Conservation (phyloP, 139 green algal species). For the Volvox reticuliferus region DNA sequence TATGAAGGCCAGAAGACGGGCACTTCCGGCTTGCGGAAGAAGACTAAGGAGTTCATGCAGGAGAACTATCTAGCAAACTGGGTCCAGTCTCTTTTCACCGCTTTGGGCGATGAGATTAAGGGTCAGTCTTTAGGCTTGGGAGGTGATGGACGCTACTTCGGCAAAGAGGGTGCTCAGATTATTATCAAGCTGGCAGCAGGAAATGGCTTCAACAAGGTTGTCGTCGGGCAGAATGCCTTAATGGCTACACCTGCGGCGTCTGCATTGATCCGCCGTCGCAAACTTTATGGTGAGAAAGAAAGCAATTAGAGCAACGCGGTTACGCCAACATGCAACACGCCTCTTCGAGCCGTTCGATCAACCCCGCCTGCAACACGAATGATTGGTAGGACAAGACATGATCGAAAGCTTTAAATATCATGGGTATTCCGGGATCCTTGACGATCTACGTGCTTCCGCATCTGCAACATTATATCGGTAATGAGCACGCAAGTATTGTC, state of each 20-base stretch:
- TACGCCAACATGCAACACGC: too few species aligned
- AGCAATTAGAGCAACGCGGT: background rate
- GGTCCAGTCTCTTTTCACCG: slow-evolving; percentile 96
- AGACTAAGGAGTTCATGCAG: slow-evolving; percentile 94
- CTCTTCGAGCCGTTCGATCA: too few species aligned
- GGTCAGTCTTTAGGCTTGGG: slow-evolving; percentile 93
- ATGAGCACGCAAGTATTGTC: too few species aligned
- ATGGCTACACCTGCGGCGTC: slow-evolving; percentile 98
- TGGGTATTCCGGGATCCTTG: too few species aligned
- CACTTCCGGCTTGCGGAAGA: slow-evolving; percentile 97
- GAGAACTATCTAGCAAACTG: slow-evolving; percentile 99
- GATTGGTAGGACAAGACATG: too few species aligned
- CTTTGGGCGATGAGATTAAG: slow-evolving; percentile 89
- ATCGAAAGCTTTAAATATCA: too few species aligned
- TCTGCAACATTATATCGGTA: too few species aligned
- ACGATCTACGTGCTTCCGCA: too few species aligned
- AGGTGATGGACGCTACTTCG: slow-evolving; percentile 99
- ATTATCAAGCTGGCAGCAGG: slow-evolving; percentile 97
- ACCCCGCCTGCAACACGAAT: too few species aligned
- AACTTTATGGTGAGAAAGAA: slow-evolving; percentile 78
- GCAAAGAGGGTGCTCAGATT: slow-evolving; percentile 96
- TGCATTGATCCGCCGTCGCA: slow-evolving; percentile 93
- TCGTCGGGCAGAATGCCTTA: slow-evolving; percentile 96
- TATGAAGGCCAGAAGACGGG: slow-evolving; percentile 99
- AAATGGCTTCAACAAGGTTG: slow-evolving; percentile 79